Evolutionary conservation across 345 rosid species (phyloP).

Genomic region (Excoecaria agallocha): DNA sequence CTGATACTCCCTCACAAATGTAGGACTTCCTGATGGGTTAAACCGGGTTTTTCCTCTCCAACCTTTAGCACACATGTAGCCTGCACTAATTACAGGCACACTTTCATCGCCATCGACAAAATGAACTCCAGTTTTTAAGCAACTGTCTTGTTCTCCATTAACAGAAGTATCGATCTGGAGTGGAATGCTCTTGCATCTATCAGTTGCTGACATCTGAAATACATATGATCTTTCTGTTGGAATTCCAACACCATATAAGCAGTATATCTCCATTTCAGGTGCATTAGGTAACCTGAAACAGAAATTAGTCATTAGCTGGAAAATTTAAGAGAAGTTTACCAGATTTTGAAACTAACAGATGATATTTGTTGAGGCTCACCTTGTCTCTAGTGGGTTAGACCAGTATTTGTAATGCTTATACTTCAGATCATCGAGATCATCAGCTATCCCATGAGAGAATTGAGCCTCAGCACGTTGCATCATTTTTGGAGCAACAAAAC

Average conservation of each 20-base stretch:
- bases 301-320: background rate
- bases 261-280: conserved; percentile 67
- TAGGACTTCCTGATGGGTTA: conserved; percentile 56
- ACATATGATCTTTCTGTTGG: conserved; percentile 69
- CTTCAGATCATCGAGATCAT: conserved; percentile 60
- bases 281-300: conserved; percentile 63
- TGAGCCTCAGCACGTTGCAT: conserved; percentile 64
- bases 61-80: conserved; percentile 73
- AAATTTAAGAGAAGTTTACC: background rate
- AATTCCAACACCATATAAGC: conserved; percentile 64
- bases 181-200: conserved; percentile 61
- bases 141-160: conserved; percentile 38
- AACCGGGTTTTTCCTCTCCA: conserved; percentile 72
- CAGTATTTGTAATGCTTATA: conserved; percentile 60
- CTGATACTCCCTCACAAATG: conserved; percentile 49
- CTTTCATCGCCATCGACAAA: conserved; percentile 61
- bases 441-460: conserved; percentile 75
- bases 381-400: conserved; percentile 78
- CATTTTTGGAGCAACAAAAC: conserved; percentile 62
- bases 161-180: conserved; percentile 54
- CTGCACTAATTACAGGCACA: conserved; percentile 59
- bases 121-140: conserved; percentile 51
- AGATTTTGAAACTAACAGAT: background rate
- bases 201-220: conserved; percentile 45
- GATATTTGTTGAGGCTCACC: conserved; percentile 32